Conservation (phyloP, 2,329 filamentous ascomycete species). For the Alternaria longipes region DNA sequence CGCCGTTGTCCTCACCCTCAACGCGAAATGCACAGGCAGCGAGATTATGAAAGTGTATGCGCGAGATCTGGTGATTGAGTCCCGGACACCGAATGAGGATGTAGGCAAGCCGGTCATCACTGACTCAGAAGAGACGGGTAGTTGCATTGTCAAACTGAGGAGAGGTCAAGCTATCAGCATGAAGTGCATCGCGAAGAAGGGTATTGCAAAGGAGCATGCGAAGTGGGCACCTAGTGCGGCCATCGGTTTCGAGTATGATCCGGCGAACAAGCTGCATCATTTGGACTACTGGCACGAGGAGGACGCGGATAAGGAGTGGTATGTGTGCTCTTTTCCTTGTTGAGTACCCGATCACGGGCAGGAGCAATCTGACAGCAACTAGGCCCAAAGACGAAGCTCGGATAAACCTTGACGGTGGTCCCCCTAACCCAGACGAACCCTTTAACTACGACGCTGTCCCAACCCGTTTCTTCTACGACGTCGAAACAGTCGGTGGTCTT, state of each 20-base stretch:
- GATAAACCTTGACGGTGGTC: conserved; percentile 76
- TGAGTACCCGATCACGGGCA: no score
- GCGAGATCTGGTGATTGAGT: conserved; percentile 80
- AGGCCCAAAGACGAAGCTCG: conserved; percentile 88
- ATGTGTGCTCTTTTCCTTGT: conserved; percentile 49
- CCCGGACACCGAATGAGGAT: conserved; percentile 73
- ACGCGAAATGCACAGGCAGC: conserved; percentile 85
- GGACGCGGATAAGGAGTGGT: conserved; percentile 87
- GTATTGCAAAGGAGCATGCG: conserved; percentile 97
- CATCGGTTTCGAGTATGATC: conserved; percentile 97
- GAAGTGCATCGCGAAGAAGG: conserved; percentile 95
- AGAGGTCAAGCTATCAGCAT: conserved; percentile 90
- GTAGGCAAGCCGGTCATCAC: conserved; percentile 84
- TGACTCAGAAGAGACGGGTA: conserved; percentile 82
- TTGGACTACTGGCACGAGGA: conserved; percentile 95
- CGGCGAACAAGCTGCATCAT: conserved; percentile 93
- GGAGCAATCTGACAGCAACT: conserved; percentile 12
- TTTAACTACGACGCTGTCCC: conserved; percentile 93
- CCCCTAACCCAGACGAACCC: conserved; percentile 78
- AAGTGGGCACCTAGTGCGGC: conserved; percentile 96
- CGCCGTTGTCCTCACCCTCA: conserved; percentile 82
- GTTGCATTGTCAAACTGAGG: conserved; percentile 88
- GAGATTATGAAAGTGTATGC: conserved; percentile 95
- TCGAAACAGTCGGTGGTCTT: conserved; percentile 87
- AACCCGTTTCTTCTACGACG: conserved; percentile 87